A percentile compares a stretch with the other conserved stretches of the same genome.
Evolutionary conservation across 306 rosid genomes (phyloP).

Genomic region (Cucurbita maxima): DNA sequence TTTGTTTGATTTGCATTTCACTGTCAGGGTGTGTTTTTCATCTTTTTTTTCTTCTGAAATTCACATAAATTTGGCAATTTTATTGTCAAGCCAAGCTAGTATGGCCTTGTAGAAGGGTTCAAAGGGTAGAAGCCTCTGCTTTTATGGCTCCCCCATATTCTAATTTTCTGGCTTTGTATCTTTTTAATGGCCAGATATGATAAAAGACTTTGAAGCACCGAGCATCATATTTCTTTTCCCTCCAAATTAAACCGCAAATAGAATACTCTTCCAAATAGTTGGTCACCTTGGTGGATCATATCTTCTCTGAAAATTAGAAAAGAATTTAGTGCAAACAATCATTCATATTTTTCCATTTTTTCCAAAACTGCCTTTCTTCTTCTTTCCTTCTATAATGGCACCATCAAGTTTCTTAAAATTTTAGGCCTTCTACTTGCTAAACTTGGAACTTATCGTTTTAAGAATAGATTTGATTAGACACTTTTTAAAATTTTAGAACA

Average conservation of each 20-base stretch:
- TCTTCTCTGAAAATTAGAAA: neutral
- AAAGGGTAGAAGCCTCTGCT: slow-evolving; percentile 41
- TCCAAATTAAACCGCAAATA: neutral
- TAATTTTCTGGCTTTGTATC: slow-evolving; percentile 13
- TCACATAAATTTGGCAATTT: slow-evolving; percentile 19
- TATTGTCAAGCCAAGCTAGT: slow-evolving; percentile 21
- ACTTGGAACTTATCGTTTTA: too few relatives aligned
- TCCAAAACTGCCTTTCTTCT: neutral
- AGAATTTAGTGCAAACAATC: neutral
- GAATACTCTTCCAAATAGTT: neutral
- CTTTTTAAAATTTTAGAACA: too few relatives aligned
- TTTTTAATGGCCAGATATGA: slow-evolving; percentile 18
- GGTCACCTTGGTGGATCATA: neutral
- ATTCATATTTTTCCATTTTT: neutral
- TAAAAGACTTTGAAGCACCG: slow-evolving; percentile 14
- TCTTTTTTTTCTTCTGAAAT: neutral
- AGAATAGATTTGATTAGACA: too few relatives aligned
- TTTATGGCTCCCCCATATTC: slow-evolving; percentile 46
- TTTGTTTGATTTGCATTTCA: slow-evolving; percentile 25
- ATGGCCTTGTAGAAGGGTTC: slow-evolving; percentile 10
- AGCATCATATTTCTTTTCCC: slow-evolving; percentile 14
- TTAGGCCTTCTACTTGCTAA: too few relatives aligned
- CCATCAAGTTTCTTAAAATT: neutral
- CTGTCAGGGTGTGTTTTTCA: slow-evolving; percentile 29
- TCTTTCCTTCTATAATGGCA: neutral